Evolutionary conservation across 306 rosid genomes (phyloP), one percentile per base, ranked within the genome.

Genomic region (Crataegus laevigata): DNA sequence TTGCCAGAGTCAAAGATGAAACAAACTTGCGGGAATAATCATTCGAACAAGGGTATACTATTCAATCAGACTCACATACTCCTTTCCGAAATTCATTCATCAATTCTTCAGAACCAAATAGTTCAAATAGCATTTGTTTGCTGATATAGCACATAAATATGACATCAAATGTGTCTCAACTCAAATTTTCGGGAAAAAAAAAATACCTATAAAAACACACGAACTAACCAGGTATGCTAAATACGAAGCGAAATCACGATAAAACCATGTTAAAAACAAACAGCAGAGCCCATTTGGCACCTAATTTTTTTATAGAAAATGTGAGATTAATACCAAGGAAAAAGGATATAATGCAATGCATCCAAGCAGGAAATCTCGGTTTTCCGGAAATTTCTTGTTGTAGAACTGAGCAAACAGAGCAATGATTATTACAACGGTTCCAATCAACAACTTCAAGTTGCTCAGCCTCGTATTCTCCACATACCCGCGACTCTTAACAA

Each of bases 331-430:
- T 14, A 14, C 18, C 11, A 34, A 55, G 26, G 6, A 58, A 58
- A 60, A 73, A 73, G 77, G 77, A 73, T 59, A 73, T 73, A 50
- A 60, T 73, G 24, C 47, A 42, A 73, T 73, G 69, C 77, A 73
- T 10, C 77, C 77, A 60, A 73, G 28, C 7, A 73, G 43, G 13
- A 73, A 60, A 57, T 73, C 30, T 14, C 28, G 59, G 68, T 73
- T 73, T 12, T 60, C 77, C 4, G 77, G 77, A 7, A 73, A 73
- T 60, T 73, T 73, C 69, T 73, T 73, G 28, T 60, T 73, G 77
- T 73, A 73, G 40, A 73, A 73, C 69, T 73, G 77, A 40, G 77
- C 77, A 60, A 73, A 60, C 8, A 73, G n/a, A 60, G 77, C 69
- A 73, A 73, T 73, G 59, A 32, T 60, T 42, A 60, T 73, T 13